Conservation (phyloP, 2,329 filamentous ascomycete genomes). For the Fusarium tjaetaba region DNA sequence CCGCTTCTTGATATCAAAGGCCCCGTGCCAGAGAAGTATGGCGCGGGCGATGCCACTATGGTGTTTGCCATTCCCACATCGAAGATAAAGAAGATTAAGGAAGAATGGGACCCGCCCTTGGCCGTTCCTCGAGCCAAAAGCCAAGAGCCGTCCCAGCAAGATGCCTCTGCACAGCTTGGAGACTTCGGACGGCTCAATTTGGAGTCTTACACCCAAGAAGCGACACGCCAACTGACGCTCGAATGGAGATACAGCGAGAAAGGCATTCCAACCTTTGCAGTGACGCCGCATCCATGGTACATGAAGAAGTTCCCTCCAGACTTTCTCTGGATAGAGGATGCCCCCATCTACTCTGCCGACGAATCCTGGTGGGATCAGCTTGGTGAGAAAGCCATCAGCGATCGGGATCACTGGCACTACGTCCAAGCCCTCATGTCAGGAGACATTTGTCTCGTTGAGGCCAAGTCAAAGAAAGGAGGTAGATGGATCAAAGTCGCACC, state of each 20-base stretch:
- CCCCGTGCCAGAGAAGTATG: neutral
- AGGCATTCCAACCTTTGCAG: conserved; percentile 38
- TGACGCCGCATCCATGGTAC: conserved; percentile 17
- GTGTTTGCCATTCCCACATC: conserved; percentile 34
- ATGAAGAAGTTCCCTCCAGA: conserved; percentile 14
- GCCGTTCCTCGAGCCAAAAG: neutral
- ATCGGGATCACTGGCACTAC: conserved; percentile 23
- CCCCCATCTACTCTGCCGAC: neutral
- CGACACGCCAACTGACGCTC: conserved; percentile 15
- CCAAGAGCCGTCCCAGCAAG: neutral
- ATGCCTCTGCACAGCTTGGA: conserved; percentile 5
- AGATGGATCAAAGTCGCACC: conserved; percentile 23
- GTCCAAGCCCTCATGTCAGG: conserved; percentile 35
- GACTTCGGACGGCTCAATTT: conserved; percentile 22
- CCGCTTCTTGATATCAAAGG: conserved; percentile 15
- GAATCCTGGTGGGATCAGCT: conserved; percentile 28
- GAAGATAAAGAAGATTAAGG: conserved; percentile 31
- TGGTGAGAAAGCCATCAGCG: neutral
- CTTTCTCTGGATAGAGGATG: conserved; percentile 31
- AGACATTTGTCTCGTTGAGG: conserved; percentile 35
- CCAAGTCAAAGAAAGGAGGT: conserved; percentile 26
- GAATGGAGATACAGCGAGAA: conserved; percentile 36
- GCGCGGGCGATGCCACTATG: conserved; percentile 19
- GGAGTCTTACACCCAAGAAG: neutral
- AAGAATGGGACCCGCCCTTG: conserved; percentile 36